phyloP scores from a whole-genome alignment of 306 rosid genomes.

The Luffa aegyptiaca region DNA sequence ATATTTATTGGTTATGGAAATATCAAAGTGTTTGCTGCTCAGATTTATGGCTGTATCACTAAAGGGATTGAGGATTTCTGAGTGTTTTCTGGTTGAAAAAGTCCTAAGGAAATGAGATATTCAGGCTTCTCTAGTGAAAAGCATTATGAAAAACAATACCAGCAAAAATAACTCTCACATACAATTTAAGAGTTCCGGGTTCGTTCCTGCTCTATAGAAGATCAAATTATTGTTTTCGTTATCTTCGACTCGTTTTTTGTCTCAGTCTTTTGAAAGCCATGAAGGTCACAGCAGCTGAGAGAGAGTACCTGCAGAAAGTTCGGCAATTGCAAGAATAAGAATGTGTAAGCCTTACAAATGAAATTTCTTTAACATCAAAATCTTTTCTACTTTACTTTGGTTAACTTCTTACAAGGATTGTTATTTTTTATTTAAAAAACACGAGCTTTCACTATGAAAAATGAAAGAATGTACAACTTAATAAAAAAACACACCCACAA shows the following conservation, averaged over 20 bases:
- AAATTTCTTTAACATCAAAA: not conserved
- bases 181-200: not conserved
- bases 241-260: constrained; percentile 47
- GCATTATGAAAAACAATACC: not conserved
- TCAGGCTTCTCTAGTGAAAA: not conserved
- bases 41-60: not conserved
- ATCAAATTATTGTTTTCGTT: constrained; percentile 11
- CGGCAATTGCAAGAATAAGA: not conserved
- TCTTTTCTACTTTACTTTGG: not conserved
- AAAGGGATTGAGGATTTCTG: not conserved
- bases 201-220: not conserved
- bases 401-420: not conserved
- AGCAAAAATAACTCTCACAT: not conserved
- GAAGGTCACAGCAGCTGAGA: constrained; percentile 85
- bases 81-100: not conserved
- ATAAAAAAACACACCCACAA: too few relatives aligned
- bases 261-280: constrained; percentile 74
- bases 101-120: not conserved
- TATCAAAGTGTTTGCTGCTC: not conserved
- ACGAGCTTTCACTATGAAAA: too few relatives aligned
- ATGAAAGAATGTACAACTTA: too few relatives aligned
- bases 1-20: not conserved
- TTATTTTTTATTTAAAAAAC: too few relatives aligned
- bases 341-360: not conserved
- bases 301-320: constrained; percentile 62